Percentiles rank a stretch among this genome's conserved stretches.
Conservation (phyloP, 768 basidiomycete species). For the Naganishia onofrii region DNA sequence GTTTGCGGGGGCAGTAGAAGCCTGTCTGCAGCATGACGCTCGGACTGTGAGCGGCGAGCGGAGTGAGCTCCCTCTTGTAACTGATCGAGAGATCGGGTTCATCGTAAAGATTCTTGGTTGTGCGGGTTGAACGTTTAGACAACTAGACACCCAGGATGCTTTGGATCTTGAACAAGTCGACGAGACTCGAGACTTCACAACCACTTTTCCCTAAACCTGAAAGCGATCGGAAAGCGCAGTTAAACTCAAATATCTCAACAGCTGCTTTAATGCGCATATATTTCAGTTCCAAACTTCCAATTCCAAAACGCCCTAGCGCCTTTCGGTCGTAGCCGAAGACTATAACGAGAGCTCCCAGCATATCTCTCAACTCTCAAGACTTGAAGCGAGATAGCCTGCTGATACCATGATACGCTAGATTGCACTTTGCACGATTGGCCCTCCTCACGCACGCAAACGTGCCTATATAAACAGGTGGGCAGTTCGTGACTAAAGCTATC, state of each 20-base stretch:
- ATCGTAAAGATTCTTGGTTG: background rate
- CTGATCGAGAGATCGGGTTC: background rate
- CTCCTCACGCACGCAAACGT: too few relatives aligned
- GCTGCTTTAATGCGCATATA: too few relatives aligned
- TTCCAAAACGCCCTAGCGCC: too few relatives aligned
- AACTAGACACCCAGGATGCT: background rate
- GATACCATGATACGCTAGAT: too few relatives aligned
- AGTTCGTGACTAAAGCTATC: background rate
- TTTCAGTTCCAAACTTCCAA: too few relatives aligned
- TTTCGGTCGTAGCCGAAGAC: too few relatives aligned
- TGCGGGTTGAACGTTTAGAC: background rate
- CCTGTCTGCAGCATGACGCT: background rate
- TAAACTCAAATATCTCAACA: background rate
- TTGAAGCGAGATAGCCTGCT: too few relatives aligned
- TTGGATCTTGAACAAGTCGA: background rate
- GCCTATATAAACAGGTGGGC: too few relatives aligned
- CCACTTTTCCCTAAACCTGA: conserved; percentile 3
- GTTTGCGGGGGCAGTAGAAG: conserved; percentile 4
- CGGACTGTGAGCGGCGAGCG: background rate
- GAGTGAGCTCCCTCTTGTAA: background rate
- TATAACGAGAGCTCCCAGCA: too few relatives aligned
- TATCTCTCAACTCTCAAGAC: too few relatives aligned
- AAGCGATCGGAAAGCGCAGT: background rate
- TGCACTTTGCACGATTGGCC: too few relatives aligned
- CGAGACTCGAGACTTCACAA: background rate